Evolutionary conservation across 1,139 yeast genomes (phyloP).

Genomic region (Arxiozyma telluris): DNA sequence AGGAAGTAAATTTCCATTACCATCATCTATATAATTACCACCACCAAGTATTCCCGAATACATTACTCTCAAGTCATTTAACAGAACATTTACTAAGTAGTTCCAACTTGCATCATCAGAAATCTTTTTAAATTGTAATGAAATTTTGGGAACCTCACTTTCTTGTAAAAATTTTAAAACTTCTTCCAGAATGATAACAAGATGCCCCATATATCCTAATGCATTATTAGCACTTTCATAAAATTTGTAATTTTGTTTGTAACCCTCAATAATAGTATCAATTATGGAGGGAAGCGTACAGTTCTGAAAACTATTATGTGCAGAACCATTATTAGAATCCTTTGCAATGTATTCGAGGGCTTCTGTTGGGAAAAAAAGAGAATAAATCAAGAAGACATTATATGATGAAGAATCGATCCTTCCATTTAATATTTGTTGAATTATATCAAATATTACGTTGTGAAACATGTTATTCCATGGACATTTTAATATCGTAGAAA

Average conservation of each 20-base stretch:
- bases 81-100: constrained; percentile 69
- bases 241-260: constrained; percentile 60
- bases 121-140: constrained; percentile 27
- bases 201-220: constrained; percentile 94
- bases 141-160: constrained; percentile 31
- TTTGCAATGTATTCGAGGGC: constrained; percentile 1
- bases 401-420: constrained; percentile 78
- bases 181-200: constrained; percentile 91
- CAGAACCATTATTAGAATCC: constrained; percentile 27
- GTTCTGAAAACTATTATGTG: constrained; percentile 34
- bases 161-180: constrained; percentile 73
- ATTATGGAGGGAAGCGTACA: constrained; percentile 41
- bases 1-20: constrained; percentile 23
- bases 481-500: constrained; percentile 77
- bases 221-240: constrained; percentile 57
- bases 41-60: constrained; percentile 90
- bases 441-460: constrained; percentile 93
- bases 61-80: constrained; percentile 83
- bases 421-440: constrained; percentile 91
- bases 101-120: constrained; percentile 53
- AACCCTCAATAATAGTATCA: constrained; percentile 73
- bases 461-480: constrained; percentile 98
- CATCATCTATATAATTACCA: constrained; percentile 29
- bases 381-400: constrained; percentile 61
- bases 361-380: constrained; percentile 12